Evolutionary conservation across 2,329 filamentous ascomycete genomes (phyloP), one percentile per base, ranked within the genome.

Genomic region (Monosporascus sp.): DNA sequence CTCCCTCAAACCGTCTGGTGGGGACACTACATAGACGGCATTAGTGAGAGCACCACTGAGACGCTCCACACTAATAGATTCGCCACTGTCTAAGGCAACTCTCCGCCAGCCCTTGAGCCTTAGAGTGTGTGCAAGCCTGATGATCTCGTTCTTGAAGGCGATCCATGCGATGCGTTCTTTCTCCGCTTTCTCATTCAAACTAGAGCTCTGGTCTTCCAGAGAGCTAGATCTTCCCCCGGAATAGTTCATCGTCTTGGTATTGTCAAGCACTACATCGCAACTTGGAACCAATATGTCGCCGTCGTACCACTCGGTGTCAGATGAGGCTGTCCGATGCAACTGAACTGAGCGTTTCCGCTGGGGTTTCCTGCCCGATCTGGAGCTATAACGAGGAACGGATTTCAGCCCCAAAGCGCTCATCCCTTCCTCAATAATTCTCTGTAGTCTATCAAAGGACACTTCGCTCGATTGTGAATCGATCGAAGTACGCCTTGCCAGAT

Each of bases 11-110:
- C 88, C 78, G 40, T 82, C 75, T 0, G 93, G 92, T 2, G 93
- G 92, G 1, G 85, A 88, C 22, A 97, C 91, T 49, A 96, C 91
- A 67, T 97, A 99, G 37, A 99, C 92, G 11, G 93, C 91, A 67
- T 99, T 99, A 20, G 94, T 99, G 61, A 99, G 74, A 8, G 94
- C 94, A 56, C 94, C 94, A 68, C 93, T 97, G 27, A 95, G 76
- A 49, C 90, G 82, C 70, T 89, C 81, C 6, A 94, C 87, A 2
- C 80, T 79, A 58, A 94, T 85, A 38, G 76, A 77, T 49, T 84
- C 82, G 59, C 87, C 88, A 58, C 78, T 76, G 11, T 90, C 87
- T 50, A 93, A 73, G 0, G 90, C 82, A 0, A 99, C 84, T 55
- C 85, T 85, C 51, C 92, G 84, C 94, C 94, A 99, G 9, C 93